These are phyloP conservation scores for Penicillium sp. DNA, from an alignment of 2,329 filamentous ascomycete species.

Conservation along the genomic window DNA sequence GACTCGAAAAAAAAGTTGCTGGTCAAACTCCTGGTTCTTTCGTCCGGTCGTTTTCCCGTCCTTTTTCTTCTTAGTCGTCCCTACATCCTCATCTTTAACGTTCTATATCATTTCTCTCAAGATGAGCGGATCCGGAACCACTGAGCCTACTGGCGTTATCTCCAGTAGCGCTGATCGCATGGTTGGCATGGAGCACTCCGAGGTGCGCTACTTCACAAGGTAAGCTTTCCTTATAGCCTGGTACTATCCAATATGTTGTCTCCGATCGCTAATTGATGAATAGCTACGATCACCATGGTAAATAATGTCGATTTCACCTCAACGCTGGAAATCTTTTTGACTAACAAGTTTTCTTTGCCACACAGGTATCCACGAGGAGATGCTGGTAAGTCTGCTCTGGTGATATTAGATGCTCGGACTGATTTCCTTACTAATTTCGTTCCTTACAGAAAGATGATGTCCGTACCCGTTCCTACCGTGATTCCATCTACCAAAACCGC, in stretches of 20 bases:
- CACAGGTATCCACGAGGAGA: constrained; percentile 91
- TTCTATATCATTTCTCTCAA: constrained; percentile 9
- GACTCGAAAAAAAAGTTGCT: constrained; percentile 27
- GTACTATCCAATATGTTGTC: constrained; percentile 8
- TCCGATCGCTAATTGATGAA: constrained; percentile 10
- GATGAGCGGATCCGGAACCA: constrained; percentile 30
- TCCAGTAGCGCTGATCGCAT: constrained; percentile 46
- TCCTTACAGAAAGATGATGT: constrained; percentile 86
- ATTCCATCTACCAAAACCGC: constrained; percentile 94
- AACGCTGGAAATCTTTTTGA: constrained; percentile 1
- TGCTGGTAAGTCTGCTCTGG: constrained; percentile 66
- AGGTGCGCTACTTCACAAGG: constrained; percentile 99
- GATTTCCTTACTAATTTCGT: constrained; percentile 1
- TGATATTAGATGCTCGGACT: constrained; percentile 1
- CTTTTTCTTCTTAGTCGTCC: constrained; percentile 2
- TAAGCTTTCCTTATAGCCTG: constrained; percentile 39
- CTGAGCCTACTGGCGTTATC: constrained; percentile 26
- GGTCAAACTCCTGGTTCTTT: constrained; percentile 14
- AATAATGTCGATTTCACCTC: constrained; percentile 26
- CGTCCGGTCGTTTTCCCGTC: constrained; percentile 7
- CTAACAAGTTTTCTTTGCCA: constrained; percentile 28
- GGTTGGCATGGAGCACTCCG: constrained; percentile 74
- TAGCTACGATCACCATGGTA: constrained; percentile 98
- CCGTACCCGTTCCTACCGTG: constrained; percentile 91
- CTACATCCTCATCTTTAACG: constrained; percentile 6